Base-by-base conservation (phyloP, 2,329 filamentous ascomycete genomes). In the Alternaria infectoria region DNA sequence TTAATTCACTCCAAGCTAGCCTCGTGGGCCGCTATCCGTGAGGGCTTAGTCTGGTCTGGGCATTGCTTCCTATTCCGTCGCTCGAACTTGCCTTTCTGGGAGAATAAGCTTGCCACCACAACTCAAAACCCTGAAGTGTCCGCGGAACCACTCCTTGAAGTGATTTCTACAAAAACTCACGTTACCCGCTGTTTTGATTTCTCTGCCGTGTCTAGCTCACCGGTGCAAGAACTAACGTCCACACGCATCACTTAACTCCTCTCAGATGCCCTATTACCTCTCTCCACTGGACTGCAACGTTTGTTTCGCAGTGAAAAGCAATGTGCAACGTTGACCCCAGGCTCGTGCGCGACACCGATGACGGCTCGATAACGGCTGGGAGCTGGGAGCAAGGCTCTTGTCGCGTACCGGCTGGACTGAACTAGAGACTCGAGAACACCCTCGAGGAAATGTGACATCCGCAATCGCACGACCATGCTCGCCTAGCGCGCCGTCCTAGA, bases 41-140 rank as follows among this genome's bases (percentile, higher is more conserved):
- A 64, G 55, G 58, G 64, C 28, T 51, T 67, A 67, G 64, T 61
- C 57, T 8, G 50, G 61, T 55, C 68, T 70, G 64, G 68, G 68
- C 68, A 59, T 69, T 64, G 66, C 62, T 66, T 59, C 68, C 66
- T 59, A 57, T 65, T 69, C 64, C 51, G 55, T 61, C 59, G 32
- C 50, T 17, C 47, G 50, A 61, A 58, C 57, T 66, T 70, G 67
- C 68, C 68, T 60, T 59, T 65, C 62, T 62, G 57, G 64, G 66
- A 59, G 62, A 54, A 60, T 32, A 62, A 64, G 32, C 49, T 65
- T 57, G 59, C 66, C 64, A 63, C 62, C 45, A 56, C 57, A 54
- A 57, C 58, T 50, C 54, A 55, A 45, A 47, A 50, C 10, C 40
- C 15, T 26, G 23, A 28, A 36, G 12, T 43, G 9, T 28, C 51